Percentiles rank a stretch among this genome's conserved stretches.
Conservation (phyloP, 176 grass and related monocot species). For the Cymbopogon citratus region DNA sequence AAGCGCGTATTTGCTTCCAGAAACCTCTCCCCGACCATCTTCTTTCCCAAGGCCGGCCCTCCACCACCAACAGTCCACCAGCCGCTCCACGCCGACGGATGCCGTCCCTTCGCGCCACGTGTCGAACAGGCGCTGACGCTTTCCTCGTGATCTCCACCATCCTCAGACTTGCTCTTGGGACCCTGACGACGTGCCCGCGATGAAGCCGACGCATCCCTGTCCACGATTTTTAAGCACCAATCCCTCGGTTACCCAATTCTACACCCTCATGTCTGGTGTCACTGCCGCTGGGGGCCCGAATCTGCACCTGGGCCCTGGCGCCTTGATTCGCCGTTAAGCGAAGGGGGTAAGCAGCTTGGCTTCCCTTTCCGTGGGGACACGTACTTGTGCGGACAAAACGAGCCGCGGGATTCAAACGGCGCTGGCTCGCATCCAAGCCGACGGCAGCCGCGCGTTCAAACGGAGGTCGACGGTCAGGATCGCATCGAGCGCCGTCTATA, state of each 20-base stretch:
- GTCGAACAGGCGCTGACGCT: accelerated
- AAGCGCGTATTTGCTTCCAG: not conserved
- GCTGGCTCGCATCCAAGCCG: not conserved
- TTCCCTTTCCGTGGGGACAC: not conserved
- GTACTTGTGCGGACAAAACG: not conserved
- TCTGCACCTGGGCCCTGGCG: not conserved
- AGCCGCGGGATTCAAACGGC: not conserved
- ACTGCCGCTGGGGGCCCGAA: conserved; percentile 3
- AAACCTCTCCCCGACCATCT: not conserved
- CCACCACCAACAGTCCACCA: not conserved
- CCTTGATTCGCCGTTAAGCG: not conserved
- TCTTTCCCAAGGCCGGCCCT: not conserved
- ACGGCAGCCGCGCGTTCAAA: not conserved
- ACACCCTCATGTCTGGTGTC: not conserved
- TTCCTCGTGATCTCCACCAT: conserved; percentile 20
- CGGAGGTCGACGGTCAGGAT: conserved; percentile 17
- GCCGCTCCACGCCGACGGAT: conserved; percentile 1
- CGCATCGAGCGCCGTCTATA: conserved; percentile 18
- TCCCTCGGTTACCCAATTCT: not conserved
- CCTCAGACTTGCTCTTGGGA: not conserved
- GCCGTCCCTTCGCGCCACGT: not conserved
- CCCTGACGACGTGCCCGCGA: not conserved
- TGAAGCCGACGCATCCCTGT: not conserved
- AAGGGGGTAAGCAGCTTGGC: not conserved
- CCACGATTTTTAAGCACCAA: not conserved